Evolutionary conservation across 208 protist genomes (phyloP), one percentile per base, ranked within the genome.

Genomic region (Trypanosoma melophagium): DNA sequence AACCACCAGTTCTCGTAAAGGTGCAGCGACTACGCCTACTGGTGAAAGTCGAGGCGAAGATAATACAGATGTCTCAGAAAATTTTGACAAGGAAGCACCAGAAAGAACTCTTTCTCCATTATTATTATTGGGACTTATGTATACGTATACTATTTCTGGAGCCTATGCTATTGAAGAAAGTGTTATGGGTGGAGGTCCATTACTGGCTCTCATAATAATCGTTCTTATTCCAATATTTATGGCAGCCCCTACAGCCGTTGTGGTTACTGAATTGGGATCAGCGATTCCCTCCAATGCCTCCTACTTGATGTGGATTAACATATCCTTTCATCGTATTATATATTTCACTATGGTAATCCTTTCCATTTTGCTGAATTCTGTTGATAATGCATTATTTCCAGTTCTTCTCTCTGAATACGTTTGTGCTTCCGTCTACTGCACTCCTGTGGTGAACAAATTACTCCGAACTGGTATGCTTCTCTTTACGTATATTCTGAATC

Each of bases 81-180:
- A 56, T 31, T 9, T 45, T 28, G 44, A 71, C 25, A 71, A 66
- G 41, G 55, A 44, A 16, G 38, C 17, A 35, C 51, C 35, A 42
- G 52, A 57, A 28, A 76, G 51, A 28, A 28, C 58, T 21, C 80
- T 92, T 38, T 90, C 84, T 4, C 69, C 81, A 44, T 17, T 90
- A 31, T 72, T 95, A 60, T 68, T 95, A 8, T 83, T 81, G n/a
- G 89, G 80, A 0, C 66, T 91, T 12, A 95, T 91, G 86, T 92
- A 92, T 71, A 86, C 82, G n/a, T 85, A 86, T 44, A 87, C 89
- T 22, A 88, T 83, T 49, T 83, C 78, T 66, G 84, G 89, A 12
- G 83, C 82, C 4, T 92, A 92, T 69, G 84, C 86, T 4, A 87
- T 92, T 31, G 89, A 95, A 65, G 84, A 95, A 58, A 89, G 86